These are phyloP conservation scores for Cladorrhinum sp. DNA, from an alignment of 2,329 filamentous ascomycete genomes.

Conservation along the genomic window DNA sequence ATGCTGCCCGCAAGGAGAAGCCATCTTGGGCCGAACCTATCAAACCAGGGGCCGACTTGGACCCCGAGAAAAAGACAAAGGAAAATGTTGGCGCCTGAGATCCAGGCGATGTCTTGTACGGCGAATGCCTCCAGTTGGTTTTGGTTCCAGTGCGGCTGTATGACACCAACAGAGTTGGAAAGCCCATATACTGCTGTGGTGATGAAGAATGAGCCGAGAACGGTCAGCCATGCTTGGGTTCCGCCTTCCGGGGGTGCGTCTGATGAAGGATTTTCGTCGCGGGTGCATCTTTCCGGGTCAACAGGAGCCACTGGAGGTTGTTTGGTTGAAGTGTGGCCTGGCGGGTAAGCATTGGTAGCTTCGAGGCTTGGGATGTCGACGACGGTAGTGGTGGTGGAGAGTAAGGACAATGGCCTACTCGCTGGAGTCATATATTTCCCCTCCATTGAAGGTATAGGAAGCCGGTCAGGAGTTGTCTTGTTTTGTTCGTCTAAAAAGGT, in stretches of 20 bases:
- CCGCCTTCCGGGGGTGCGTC: constrained; percentile 13
- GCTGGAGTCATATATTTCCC: neutral
- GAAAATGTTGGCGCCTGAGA: constrained; percentile 53
- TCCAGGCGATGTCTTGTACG: constrained; percentile 14
- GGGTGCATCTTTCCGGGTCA: neutral
- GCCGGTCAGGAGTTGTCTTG: neutral
- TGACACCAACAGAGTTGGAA: constrained; percentile 13
- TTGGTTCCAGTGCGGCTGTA: constrained; percentile 11
- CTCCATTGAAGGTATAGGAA: neutral
- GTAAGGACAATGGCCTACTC: neutral
- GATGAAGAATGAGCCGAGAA: constrained; percentile 11
- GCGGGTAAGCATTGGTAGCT: neutral
- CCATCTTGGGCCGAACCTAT: constrained; percentile 16
- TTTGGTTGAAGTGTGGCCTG: neutral
- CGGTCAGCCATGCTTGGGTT: constrained; percentile 12
- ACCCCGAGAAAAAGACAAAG: constrained; percentile 16
- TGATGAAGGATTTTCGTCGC: neutral
- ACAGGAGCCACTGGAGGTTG: neutral
- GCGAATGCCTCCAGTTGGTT: constrained; percentile 8
- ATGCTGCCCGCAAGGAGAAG: constrained; percentile 10
- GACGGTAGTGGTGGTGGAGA: neutral
- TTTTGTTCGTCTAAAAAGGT: neutral
- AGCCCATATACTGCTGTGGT: constrained; percentile 15
- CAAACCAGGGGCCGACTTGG: constrained; percentile 16
- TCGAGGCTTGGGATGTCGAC: neutral